Base-by-base conservation (phyloP, 2,329 filamentous ascomycete species). In the Pseudocercospora fuligena region DNA sequence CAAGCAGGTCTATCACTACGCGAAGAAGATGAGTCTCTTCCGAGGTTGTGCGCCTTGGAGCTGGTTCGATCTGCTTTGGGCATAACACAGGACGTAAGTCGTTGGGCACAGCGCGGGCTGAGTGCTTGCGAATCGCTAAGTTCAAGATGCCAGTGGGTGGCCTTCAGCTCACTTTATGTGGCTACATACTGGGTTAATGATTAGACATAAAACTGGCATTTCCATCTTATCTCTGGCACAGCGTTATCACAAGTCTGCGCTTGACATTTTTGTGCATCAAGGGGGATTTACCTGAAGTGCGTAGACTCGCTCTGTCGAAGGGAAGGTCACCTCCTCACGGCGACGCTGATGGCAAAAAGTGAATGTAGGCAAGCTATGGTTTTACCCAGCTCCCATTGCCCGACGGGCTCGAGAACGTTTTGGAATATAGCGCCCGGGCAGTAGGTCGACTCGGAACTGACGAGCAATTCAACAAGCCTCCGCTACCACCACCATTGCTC, bases 361-460 rank as follows among this genome's bases (percentile, higher is more conserved):
- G 56, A 36, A 70, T 76, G 73, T 77, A 74, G 73, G 75, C 75
- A 75, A 81, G 84, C 86, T 88, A 94, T 94, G 92, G 91, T 94
- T 94, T 83, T 88, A 89, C 91, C 91, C 89, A 88, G 91, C 90
- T 92, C 87, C 94, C 92, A 97, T 83, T 73, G 87, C 89, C 91
- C 92, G 84, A 96, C 89, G 92, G 90, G 88, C 91, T 95, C 87
- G 88, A 92, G 87, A 88, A 93, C 88, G 92, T 89, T 82, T 85
- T 89, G 91, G 91, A 94, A 94, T 94, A 93, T 94, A 88, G 89
- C 87, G 87, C 86, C 89, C 85, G 83, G 84, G 81, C 82, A 43
- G 81, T 79, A 75, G 79, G 82, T 83, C n/a, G 25, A 58, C 56
- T 58, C 86, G 85, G 86, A 88, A 87, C 87, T 92, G 90, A 90